phyloP scores from a whole-genome alignment of 192 early-diverging fungal genomes.

The Linderina pennispora region DNA sequence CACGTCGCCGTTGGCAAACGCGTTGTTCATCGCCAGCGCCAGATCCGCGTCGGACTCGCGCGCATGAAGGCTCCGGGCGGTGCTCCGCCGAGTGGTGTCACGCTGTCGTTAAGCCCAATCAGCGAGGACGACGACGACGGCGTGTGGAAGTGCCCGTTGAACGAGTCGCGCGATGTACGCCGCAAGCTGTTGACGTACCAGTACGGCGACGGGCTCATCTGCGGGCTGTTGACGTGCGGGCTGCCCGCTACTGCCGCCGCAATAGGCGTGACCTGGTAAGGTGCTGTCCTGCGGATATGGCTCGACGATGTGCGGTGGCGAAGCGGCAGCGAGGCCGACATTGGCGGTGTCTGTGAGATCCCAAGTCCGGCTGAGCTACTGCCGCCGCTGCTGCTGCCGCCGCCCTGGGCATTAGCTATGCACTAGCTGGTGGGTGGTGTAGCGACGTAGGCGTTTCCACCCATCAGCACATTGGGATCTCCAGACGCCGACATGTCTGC shows the following conservation, averaged over 20 bases:
- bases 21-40: constrained; percentile 44
- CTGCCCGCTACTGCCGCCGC: constrained; percentile 15
- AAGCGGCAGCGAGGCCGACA: constrained; percentile 19
- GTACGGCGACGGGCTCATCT: constrained; percentile 32
- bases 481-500: constrained; percentile 2
- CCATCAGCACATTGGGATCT: too few relatives aligned
- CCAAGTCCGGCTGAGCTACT: constrained; percentile 13
- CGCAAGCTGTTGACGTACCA: constrained; percentile 30
- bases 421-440: not conserved
- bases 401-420: too few relatives aligned
- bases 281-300: constrained; percentile 39
- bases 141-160: constrained; percentile 8
- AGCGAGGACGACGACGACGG: too few relatives aligned
- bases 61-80: constrained; percentile 8
- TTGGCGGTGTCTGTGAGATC: constrained; percentile 22
- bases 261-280: constrained; percentile 31
- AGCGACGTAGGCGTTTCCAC: not conserved
- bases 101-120: not conserved
- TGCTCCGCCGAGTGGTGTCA: not conserved
- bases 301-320: constrained; percentile 37
- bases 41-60: constrained; percentile 45
- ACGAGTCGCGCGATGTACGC: constrained; percentile 34
- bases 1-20: constrained; percentile 37
- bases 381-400: too few relatives aligned
- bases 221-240: constrained; percentile 36